Conservation (phyloP, 208 protist species). For the Acanthamoeba triangularis region DNA sequence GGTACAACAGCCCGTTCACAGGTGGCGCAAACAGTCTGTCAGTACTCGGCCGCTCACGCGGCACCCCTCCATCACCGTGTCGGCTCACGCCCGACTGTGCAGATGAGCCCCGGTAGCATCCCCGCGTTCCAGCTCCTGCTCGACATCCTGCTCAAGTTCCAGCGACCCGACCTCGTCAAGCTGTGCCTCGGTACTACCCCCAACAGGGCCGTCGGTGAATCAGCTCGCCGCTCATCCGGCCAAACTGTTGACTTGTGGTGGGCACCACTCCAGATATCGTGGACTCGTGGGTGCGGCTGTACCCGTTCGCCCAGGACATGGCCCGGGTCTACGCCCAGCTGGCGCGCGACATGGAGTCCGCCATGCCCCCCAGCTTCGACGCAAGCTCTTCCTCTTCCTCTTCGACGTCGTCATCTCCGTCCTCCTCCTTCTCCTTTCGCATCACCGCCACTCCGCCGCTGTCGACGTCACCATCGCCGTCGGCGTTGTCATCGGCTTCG, state of each 20-base stretch:
- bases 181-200: slow-evolving; percentile 4
- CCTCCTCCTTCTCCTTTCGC: neutral
- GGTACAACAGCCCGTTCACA: neutral
- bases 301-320: neutral
- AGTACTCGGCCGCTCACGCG: neutral
- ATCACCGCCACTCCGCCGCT: neutral
- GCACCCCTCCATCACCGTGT: neutral
- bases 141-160: neutral
- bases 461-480: neutral
- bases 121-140: neutral
- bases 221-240: no score
- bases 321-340: neutral
- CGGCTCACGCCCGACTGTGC: neutral
- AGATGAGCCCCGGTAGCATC: slow-evolving; percentile 7
- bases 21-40: neutral
- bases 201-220: no score
- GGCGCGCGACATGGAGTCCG: neutral
- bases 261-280: neutral
- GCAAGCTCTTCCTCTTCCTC: neutral
- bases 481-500: neutral
- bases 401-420: neutral
- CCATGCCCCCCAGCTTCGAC: neutral
- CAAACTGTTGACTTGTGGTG: neutral
- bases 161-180: neutral
- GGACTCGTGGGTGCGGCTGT: neutral